These are phyloP conservation scores for Aspergillus bertholletiae DNA, from an alignment of 495 filamentous ascomycete species.

Conservation along the genomic window DNA sequence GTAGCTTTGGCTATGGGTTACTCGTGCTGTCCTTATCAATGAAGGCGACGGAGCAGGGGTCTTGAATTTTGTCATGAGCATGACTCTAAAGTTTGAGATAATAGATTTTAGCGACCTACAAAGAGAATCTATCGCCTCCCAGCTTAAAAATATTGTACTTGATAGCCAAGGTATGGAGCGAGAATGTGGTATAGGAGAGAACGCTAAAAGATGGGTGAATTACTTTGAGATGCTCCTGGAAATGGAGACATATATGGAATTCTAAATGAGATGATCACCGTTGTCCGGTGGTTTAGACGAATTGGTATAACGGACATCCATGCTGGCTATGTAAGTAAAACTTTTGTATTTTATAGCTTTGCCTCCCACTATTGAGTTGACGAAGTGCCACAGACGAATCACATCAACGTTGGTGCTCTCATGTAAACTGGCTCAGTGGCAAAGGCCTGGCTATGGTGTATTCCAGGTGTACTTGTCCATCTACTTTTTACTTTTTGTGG, in stretches of 20 bases:
- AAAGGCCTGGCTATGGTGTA: constrained; percentile 86
- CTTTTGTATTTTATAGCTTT: background rate
- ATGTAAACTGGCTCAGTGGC: constrained; percentile 84
- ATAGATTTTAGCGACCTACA: constrained; percentile 55
- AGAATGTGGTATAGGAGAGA: constrained; percentile 83
- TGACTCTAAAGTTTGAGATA: constrained; percentile 59
- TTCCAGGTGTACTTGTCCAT: too few relatives aligned
- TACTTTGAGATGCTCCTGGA: constrained; percentile 72
- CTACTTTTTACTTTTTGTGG: too few relatives aligned
- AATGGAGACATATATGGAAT: constrained; percentile 84
- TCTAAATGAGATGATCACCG: constrained; percentile 81
- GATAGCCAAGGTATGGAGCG: constrained; percentile 74
- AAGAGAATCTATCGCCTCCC: constrained; percentile 58
- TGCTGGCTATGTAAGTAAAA: constrained; percentile 65
- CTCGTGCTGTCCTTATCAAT: constrained; percentile 78
- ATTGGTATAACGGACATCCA: constrained; percentile 80
- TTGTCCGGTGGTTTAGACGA: constrained; percentile 71
- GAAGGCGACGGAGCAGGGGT: constrained; percentile 59
- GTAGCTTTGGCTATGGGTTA: constrained; percentile 70
- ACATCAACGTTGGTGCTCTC: constrained; percentile 79
- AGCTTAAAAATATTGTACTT: constrained; percentile 68
- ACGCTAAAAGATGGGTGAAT: constrained; percentile 78
- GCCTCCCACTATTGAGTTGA: background rate
- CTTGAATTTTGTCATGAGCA: constrained; percentile 61
- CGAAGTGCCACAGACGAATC: constrained; percentile 59